Conservation (phyloP, 2,329 filamentous ascomycete species). For the Cytospora leucostoma region DNA sequence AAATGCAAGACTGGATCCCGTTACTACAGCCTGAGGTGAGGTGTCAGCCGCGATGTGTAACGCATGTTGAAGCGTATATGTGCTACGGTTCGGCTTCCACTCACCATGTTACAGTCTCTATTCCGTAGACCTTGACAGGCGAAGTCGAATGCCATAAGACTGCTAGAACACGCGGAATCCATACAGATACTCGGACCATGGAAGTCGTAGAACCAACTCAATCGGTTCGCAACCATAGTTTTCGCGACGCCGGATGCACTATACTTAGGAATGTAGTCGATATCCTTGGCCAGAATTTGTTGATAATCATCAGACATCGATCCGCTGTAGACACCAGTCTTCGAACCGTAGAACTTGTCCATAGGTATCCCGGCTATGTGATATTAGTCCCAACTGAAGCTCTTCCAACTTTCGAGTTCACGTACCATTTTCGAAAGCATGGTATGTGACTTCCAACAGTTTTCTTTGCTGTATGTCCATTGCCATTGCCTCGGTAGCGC, state of each 20-base stretch:
- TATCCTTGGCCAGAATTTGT: constrained; percentile 30
- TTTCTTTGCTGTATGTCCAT: background rate
- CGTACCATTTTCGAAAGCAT: background rate
- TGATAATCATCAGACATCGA: constrained; percentile 35
- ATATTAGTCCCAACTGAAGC: too few relatives aligned
- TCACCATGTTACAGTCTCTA: background rate
- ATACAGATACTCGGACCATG: background rate
- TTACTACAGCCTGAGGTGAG: background rate
- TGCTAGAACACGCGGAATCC: constrained; percentile 2
- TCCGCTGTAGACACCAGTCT: constrained; percentile 40
- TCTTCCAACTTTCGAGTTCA: background rate
- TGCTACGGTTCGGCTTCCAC: background rate
- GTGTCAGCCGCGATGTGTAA: background rate
- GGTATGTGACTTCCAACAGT: background rate
- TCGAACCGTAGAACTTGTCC: constrained; percentile 32
- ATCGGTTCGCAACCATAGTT: background rate
- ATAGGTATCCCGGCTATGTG: constrained; percentile 34
- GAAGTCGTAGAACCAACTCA: constrained; percentile 2
- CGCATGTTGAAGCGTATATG: background rate
- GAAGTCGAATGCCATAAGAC: background rate
- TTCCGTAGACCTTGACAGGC: background rate
- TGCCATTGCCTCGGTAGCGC: background rate
- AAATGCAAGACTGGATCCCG: background rate
- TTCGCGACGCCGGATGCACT: constrained; percentile 36
- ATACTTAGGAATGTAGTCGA: constrained; percentile 29